Evolutionary conservation across 2,329 filamentous ascomycete genomes (phyloP), one percentile per base, ranked within the genome.

Genomic region (Fonsecaea pedrosoi): DNA sequence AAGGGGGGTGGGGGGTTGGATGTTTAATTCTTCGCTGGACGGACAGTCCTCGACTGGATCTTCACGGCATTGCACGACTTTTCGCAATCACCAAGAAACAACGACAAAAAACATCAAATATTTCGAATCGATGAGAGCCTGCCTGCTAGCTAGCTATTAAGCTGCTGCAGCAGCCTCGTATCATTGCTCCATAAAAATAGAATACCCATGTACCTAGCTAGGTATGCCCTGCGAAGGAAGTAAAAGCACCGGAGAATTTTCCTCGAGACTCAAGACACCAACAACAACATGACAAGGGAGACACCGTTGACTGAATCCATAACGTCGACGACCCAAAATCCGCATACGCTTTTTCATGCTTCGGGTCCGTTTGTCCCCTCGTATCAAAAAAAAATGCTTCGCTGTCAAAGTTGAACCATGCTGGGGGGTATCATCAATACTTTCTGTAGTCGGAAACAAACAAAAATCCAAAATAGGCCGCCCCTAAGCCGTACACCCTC

Each of bases 301-400:
- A 25, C 45, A 18, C 21, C 18, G 25, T 50, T 4, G 25, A 10
- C 5, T 21, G 30, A 32, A 32, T 32, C 45, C 45, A 50, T 50
- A 50, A 50, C 9, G 9, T 50, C 30, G 21, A 50, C 4, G 6
- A 25, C 1, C 18, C 18, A 4, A 32, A 32, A 50, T 13, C 45
- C 45, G 25, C 45, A 50, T 50, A 60, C 40, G 57, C 57, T 25
- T n/a, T 60, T 30, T 32, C 25, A 48, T 60, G 42, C 30, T 30
- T 4, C 15, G 21, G 42, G 32, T 37, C 30, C 32, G 30, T 32
- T 35, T 55, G 18, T 50, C 21, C 45, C 45, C 21, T 50, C 18
- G 25, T 18, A 50, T 50, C 18, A 50, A 30, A 50, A 30, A 50
- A 25, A 50, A 50, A 50, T 25, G 45, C 45, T 50, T 30, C 18